Evolutionary conservation across 257 asterid species (phyloP), one percentile per base, ranked within the genome.

Genomic region (Phtheirospermum japonicum): DNA sequence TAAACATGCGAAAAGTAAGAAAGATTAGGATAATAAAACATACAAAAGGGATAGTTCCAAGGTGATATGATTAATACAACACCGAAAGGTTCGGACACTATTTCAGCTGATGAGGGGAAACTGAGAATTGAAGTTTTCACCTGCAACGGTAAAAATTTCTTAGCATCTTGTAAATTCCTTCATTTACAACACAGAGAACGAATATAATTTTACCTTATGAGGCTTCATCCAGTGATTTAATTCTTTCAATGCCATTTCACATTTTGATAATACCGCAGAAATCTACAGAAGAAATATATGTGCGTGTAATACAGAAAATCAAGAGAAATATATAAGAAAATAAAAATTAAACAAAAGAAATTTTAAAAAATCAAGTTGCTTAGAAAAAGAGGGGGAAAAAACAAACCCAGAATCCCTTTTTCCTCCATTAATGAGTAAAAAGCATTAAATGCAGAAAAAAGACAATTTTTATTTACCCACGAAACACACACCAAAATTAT

Each of bases 21-120:
- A 17, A 30, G 45, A 52, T n/a, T 9, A 9, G 63, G 40, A 63
- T 37, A 6, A 54, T 4, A 5, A n/a, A 12, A 55, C 37, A 11
- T 12, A 55, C 37, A 8, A 64, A 88, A 81, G 11, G 98, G 98
- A 68, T 81, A 91, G 67, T 91, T 91, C 98, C 98, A 91, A 46
- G 98, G 78, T 20, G 98, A 88, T 77, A 91, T 83, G 37, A 91
- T 79, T 59, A 91, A 63, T 16, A 84, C 83, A 18, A 86, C 95
- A 2, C 98, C 98, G 30, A 86, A 56, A 28, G 98, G 97, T 72
- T 91, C 98, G 3, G 95, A 19, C 26, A 91, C 85, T 71, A 91
- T 73, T 72, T 86, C 79, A 11, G 83, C 98, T 45, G 95, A 79
- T 20, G 98, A 81, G 2, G 98, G 98, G 42, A 81, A 86, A n/a